A percentile compares a stretch with the other conserved stretches of the same genome.
phyloP scores from a whole-genome alignment of 805 yeast species.

The Starmerella potacharoeniae region DNA sequence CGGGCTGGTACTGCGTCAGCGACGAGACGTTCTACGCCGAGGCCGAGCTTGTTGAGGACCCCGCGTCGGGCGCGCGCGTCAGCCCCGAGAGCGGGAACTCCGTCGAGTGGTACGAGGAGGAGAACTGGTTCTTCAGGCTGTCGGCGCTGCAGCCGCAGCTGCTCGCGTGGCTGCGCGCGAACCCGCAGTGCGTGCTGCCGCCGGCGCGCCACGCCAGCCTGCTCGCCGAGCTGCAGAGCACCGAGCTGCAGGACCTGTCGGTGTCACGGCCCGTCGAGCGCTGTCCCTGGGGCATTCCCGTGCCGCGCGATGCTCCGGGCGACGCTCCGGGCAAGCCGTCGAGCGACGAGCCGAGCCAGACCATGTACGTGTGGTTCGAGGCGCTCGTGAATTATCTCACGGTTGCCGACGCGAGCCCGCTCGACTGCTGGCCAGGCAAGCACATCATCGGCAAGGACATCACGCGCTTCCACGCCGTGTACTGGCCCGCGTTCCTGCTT shows the following conservation, averaged over 20 bases:
- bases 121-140: slow-evolving; percentile 75
- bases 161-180: slow-evolving; percentile 37
- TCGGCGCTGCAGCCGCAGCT: slow-evolving; percentile 47
- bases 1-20: slow-evolving; percentile 90
- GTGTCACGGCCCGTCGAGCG: slow-evolving; percentile 74
- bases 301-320: slow-evolving; percentile 51
- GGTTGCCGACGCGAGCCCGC: slow-evolving; percentile 16
- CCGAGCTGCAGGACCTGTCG: slow-evolving; percentile 55
- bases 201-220: slow-evolving; percentile 42
- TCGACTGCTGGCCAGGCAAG: slow-evolving; percentile 49
- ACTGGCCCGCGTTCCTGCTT: slow-evolving; percentile 86
- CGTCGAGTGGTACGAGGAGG: slow-evolving; percentile 66
- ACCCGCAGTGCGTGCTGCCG: slow-evolving; percentile 61
- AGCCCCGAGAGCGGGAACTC: slow-evolving; percentile 61
- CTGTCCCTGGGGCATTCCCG: slow-evolving; percentile 79
- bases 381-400: slow-evolving; percentile 81
- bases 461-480: slow-evolving; percentile 72
- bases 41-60: slow-evolving; percentile 44
- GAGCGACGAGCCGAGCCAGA: slow-evolving; percentile 39
- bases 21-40: slow-evolving; percentile 93
- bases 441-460: slow-evolving; percentile 92
- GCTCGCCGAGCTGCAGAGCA: slow-evolving; percentile 41
- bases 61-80: slow-evolving; percentile 23
- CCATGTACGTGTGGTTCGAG: slow-evolving; percentile 93
- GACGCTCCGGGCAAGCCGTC: no score